These are phyloP conservation scores for Glebionis coronaria DNA, from an alignment of 129 eudicot genomes.

Conservation along the genomic window DNA sequence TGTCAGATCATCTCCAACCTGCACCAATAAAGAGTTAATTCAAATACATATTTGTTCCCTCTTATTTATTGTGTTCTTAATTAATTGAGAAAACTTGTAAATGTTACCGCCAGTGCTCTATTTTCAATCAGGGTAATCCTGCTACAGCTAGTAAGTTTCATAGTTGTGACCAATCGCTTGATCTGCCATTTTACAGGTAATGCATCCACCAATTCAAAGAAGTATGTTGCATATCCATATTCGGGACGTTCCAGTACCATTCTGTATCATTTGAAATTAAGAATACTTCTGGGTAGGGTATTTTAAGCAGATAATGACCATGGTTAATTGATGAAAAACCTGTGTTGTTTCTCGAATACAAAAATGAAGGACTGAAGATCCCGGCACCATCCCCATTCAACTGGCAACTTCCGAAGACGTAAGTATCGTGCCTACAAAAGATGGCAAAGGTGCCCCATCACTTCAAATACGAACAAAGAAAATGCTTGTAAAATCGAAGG, in stretches of 20 bases:
- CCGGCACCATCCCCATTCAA: constrained; percentile 99
- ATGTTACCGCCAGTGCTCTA: constrained; percentile 60
- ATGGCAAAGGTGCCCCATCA: background rate
- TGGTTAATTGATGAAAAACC: constrained; percentile 39
- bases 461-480: background rate
- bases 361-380: constrained; percentile 97
- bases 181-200: constrained; percentile 74
- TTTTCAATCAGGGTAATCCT: constrained; percentile 71
- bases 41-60: background rate
- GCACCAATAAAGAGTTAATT: background rate
- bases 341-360: constrained; percentile 82
- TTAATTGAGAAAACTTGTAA: background rate
- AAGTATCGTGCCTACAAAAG: constrained; percentile 67
- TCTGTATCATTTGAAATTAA: constrained; percentile 38
- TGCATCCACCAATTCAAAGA: constrained; percentile 67
- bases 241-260: constrained; percentile 97
- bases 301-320: background rate
- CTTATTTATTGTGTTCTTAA: background rate
- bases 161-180: constrained; percentile 74
- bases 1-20: constrained; percentile 73
- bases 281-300: background rate
- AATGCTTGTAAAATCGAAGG: constrained; percentile 5
- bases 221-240: constrained; percentile 97
- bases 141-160: constrained; percentile 90
- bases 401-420: constrained; percentile 81